These are phyloP conservation scores for Arachnomyces sp. DNA, from an alignment of 2,329 filamentous ascomycete genomes.

Conservation along the genomic window DNA sequence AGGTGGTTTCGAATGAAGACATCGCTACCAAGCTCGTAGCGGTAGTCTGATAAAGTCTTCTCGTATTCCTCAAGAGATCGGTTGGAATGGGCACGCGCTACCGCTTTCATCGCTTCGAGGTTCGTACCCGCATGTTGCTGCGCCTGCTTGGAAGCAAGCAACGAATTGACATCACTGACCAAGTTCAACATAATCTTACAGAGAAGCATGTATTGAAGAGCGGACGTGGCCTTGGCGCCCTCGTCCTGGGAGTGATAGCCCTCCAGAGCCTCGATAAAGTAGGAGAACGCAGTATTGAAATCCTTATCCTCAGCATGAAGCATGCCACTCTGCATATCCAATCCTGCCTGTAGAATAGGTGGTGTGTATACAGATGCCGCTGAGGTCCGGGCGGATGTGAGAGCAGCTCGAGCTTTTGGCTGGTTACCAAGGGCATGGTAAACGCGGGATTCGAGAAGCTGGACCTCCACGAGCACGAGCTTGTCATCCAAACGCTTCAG, in stretches of 20 bases:
- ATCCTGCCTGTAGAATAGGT: slow-evolving; percentile 83
- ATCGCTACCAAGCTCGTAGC: slow-evolving; percentile 88
- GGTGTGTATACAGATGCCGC: slow-evolving; percentile 97
- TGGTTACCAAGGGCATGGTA: slow-evolving; percentile 97
- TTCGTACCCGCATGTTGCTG: slow-evolving; percentile 92
- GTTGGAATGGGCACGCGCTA: slow-evolving; percentile 90
- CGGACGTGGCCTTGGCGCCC: slow-evolving; percentile 79
- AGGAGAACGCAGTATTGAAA: slow-evolving; percentile 97
- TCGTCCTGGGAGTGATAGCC: slow-evolving; percentile 94
- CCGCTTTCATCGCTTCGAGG: slow-evolving; percentile 98
- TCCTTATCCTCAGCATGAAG: slow-evolving; percentile 97
- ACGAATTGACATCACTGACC: slow-evolving; percentile 86
- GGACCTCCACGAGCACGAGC: slow-evolving; percentile 92
- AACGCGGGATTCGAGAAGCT: slow-evolving; percentile 90
- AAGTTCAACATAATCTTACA: slow-evolving; percentile 99
- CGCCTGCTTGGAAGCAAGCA: slow-evolving; percentile 94
- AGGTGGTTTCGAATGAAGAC: slow-evolving; percentile 96
- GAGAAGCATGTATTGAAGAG: slow-evolving; percentile 97
- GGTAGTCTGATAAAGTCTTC: slow-evolving; percentile 78
- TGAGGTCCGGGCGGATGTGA: slow-evolving; percentile 88
- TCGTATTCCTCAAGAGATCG: slow-evolving; percentile 97
- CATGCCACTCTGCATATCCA: slow-evolving; percentile 99
- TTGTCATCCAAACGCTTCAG: slow-evolving; percentile 98
- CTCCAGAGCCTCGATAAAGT: slow-evolving; percentile 98
- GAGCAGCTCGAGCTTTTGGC: slow-evolving; percentile 85